These are phyloP conservation scores for Periconia macrospinosa DNA, from an alignment of 2,329 filamentous ascomycete species.

Conservation along the genomic window DNA sequence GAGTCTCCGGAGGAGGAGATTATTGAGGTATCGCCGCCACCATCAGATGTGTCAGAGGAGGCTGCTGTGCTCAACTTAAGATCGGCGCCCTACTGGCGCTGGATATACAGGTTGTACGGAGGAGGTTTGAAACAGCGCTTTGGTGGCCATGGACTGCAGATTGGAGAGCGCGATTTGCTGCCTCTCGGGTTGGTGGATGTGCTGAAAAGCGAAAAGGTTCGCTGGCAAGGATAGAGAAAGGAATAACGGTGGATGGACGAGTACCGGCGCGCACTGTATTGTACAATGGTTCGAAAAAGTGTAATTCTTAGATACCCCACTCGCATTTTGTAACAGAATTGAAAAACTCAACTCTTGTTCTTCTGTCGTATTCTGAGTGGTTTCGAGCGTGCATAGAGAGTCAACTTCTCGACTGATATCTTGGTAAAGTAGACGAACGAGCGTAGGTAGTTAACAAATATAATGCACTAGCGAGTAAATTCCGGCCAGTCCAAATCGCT, in stretches of 20 bases:
- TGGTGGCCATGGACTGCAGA: slow-evolving; percentile 39
- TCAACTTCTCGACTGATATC: no score
- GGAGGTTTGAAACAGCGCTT: slow-evolving; percentile 45
- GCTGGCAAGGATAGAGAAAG: slow-evolving; percentile 40
- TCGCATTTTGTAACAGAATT: background rate
- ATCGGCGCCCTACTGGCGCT: slow-evolving; percentile 48
- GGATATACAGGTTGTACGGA: slow-evolving; percentile 48
- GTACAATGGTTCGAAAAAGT: background rate
- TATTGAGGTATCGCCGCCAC: slow-evolving; percentile 16
- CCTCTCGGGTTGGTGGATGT: slow-evolving; percentile 47
- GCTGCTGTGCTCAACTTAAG: slow-evolving; percentile 1
- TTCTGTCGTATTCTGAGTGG: no score
- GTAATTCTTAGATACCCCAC: background rate
- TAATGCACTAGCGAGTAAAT: no score
- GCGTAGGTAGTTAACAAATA: no score
- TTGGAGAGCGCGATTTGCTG: slow-evolving; percentile 46
- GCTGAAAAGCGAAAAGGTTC: slow-evolving; percentile 40
- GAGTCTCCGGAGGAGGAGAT: slow-evolving; percentile 31
- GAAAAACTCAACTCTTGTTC: no score
- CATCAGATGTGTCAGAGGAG: slow-evolving; percentile 21
- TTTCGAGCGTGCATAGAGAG: no score
- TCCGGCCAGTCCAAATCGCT: no score
- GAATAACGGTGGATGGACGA: background rate
- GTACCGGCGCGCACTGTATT: background rate
- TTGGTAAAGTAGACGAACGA: no score